Conservation (phyloP, 805 yeast genomes). For the Lipomyces yamadae region DNA sequence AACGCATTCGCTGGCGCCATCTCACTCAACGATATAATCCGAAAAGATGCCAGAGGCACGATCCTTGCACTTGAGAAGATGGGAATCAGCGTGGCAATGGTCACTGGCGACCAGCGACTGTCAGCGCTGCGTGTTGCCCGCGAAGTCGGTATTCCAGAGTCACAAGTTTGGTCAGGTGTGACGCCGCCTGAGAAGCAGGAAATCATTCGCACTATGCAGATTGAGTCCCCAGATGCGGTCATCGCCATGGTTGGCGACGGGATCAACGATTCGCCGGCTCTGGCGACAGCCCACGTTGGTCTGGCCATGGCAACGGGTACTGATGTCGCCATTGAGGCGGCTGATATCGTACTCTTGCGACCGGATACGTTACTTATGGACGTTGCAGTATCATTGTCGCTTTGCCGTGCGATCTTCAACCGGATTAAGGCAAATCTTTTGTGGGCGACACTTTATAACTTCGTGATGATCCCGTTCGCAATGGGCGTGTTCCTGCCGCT, state of each 20-base stretch:
- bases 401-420: conserved; percentile 69
- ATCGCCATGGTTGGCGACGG: conserved; percentile 98
- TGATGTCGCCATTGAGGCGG: conserved; percentile 96
- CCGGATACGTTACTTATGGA: conserved; percentile 45
- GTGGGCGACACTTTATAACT: conserved; percentile 84
- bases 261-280: conserved; percentile 95
- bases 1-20: conserved; percentile 65
- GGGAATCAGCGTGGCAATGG: conserved; percentile 74
- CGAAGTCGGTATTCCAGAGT: conserved; percentile 66
- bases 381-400: conserved; percentile 60
- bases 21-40: conserved; percentile 69
- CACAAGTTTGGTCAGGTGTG: conserved; percentile 73
- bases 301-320: conserved; percentile 92
- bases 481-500: conserved; percentile 88
- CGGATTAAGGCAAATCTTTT: conserved; percentile 82
- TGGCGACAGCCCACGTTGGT: conserved; percentile 86
- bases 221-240: conserved; percentile 26
- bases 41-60: conserved; percentile 66
- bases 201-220: conserved; percentile 63
- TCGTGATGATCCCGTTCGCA: conserved; percentile 90
- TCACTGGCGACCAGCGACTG: conserved; percentile 79
- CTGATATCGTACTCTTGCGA: conserved; percentile 80
- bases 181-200: conserved; percentile 78
- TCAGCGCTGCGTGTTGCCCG: conserved; percentile 70
- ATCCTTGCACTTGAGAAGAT: conserved; percentile 57